phyloP scores from a whole-genome alignment of 768 basidiomycete genomes.

The Mycena vulgaris region DNA sequence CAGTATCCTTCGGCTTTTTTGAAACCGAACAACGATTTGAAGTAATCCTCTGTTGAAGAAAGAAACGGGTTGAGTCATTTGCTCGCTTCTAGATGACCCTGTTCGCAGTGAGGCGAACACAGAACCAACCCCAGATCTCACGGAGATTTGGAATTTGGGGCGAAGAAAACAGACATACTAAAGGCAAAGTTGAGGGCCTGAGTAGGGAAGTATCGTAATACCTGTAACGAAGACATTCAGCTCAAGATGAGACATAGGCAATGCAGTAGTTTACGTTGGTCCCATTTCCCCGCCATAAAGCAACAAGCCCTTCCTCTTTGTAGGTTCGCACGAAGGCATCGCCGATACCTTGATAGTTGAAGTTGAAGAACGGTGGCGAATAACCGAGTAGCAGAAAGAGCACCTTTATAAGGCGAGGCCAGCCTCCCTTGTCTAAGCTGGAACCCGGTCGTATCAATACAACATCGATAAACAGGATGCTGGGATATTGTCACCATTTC shows the following conservation, averaged over 20 bases:
- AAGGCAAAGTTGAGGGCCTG: constrained; percentile 94
- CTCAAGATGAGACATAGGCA: background rate
- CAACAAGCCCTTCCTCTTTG: constrained; percentile 82
- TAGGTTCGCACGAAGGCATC: constrained; percentile 87
- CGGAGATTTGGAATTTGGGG: too few species aligned
- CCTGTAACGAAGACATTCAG: background rate
- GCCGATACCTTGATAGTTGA: constrained; percentile 58
- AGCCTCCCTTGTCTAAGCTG: constrained; percentile 93
- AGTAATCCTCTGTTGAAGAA: constrained; percentile 76
- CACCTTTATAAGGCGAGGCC: constrained; percentile 81
- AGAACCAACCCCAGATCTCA: too few species aligned
- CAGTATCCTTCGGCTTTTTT: constrained; percentile 90
- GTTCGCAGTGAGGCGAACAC: too few species aligned
- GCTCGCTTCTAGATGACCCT: too few species aligned
- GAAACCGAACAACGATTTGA: constrained; percentile 91
- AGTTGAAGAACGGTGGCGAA: background rate
- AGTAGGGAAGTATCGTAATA: constrained; percentile 66
- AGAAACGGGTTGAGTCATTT: too few species aligned
- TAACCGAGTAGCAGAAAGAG: background rate
- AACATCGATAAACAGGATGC: background rate
- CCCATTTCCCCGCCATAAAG: constrained; percentile 92
- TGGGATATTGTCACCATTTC: constrained; percentile 71
- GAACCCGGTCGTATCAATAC: background rate
- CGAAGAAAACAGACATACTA: constrained; percentile 64
- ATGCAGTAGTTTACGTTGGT: constrained; percentile 66